phyloP scores from a whole-genome alignment of 257 asterid genomes.

The Plantago elongata region DNA sequence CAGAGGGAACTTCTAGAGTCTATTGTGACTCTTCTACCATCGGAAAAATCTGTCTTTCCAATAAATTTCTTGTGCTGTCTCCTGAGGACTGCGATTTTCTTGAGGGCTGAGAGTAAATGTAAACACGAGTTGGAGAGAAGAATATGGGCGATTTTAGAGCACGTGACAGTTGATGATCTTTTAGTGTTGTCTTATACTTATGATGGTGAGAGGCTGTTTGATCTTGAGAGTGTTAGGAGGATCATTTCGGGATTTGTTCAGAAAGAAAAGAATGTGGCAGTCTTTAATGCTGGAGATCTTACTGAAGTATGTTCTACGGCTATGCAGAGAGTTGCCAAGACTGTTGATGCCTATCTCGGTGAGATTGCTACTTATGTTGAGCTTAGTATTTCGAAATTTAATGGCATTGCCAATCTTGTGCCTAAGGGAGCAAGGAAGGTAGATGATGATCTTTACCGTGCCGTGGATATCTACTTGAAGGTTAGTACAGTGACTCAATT shows the following conservation, averaged over 20 bases:
- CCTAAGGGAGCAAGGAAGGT: slow-evolving; percentile 72
- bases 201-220: slow-evolving; percentile 78
- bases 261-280: slow-evolving; percentile 74
- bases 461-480: slow-evolving; percentile 84
- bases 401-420: slow-evolving; percentile 78
- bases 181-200: slow-evolving; percentile 61
- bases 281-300: slow-evolving; percentile 65
- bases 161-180: slow-evolving; percentile 74
- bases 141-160: slow-evolving; percentile 58
- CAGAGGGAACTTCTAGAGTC: slow-evolving; percentile 70
- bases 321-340: slow-evolving; percentile 69
- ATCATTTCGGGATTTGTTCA: slow-evolving; percentile 70
- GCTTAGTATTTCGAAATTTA: slow-evolving; percentile 68
- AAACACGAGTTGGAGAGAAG: slow-evolving; percentile 77
- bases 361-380: slow-evolving; percentile 71
- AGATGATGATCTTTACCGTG: slow-evolving; percentile 92
- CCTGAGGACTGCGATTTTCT: slow-evolving; percentile 69
- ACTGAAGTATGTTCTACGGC: slow-evolving; percentile 60
- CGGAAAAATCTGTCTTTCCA: slow-evolving; percentile 69
- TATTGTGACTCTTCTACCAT: slow-evolving; percentile 58
- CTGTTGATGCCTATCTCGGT: slow-evolving; percentile 72
- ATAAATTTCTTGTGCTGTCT: slow-evolving; percentile 84
- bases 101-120: slow-evolving; percentile 46
- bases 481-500: slow-evolving; percentile 25
- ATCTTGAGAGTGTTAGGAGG: slow-evolving; percentile 86